These are phyloP conservation scores for Fraxinus nigra DNA, from an alignment of 305 asterid genomes.

Conservation along the genomic window DNA sequence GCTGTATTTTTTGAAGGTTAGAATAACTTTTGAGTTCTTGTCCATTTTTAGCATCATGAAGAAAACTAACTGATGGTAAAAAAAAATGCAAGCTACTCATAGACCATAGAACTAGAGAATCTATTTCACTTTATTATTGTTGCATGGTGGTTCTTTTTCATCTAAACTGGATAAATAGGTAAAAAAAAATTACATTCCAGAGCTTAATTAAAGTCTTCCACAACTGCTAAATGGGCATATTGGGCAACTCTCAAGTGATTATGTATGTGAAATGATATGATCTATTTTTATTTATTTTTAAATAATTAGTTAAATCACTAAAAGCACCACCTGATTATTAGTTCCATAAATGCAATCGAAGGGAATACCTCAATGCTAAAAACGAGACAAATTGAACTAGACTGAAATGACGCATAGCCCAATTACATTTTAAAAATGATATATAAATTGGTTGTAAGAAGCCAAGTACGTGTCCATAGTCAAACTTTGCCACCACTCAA, in stretches of 20 bases:
- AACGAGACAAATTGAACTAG: not conserved
- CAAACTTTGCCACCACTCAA: not conserved
- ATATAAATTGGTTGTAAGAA: not conserved
- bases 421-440: not conserved
- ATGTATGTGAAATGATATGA: slow-evolving; percentile 1
- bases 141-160: not conserved
- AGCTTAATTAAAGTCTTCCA: slow-evolving; percentile 1
- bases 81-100: not conserved
- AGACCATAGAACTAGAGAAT: not conserved
- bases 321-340: not conserved
- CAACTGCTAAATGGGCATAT: not conserved
- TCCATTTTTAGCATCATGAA: not conserved
- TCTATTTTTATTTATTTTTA: not conserved
- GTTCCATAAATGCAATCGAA: slow-evolving; percentile 3
- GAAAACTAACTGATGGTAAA: slow-evolving; percentile 8
- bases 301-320: not conserved
- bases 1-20: not conserved
- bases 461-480: not conserved
- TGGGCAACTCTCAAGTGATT: not conserved
- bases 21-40: not conserved
- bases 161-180: slow-evolving; percentile 9
- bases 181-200: not conserved
- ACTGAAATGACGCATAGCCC: not conserved
- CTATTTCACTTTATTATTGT: not conserved
- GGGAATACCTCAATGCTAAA: slow-evolving; percentile 7